Percentiles rank a stretch among this genome's conserved stretches.
These are phyloP conservation scores for Suillus placidus DNA, from an alignment of 768 basidiomycete genomes.

Conservation along the genomic window DNA sequence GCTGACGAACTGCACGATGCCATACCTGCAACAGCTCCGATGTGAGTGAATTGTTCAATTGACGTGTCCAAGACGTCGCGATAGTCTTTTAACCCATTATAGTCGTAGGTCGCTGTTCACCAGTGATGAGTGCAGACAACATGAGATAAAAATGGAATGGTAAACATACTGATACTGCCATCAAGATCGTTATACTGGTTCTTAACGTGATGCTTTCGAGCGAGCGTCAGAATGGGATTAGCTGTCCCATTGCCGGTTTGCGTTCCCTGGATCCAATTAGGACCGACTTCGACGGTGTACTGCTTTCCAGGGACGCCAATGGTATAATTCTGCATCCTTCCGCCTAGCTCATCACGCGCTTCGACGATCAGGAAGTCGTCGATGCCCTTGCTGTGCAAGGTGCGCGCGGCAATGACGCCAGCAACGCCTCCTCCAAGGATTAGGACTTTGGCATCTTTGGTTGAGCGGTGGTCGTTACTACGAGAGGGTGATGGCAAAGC, in stretches of 20 bases:
- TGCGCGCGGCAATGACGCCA: slow-evolving; percentile 66
- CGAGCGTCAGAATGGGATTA: slow-evolving; percentile 64
- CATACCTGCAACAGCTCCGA: slow-evolving; percentile 50
- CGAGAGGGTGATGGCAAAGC: background rate
- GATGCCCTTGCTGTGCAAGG: slow-evolving; percentile 55
- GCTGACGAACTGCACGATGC: background rate
- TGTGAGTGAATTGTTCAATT: slow-evolving; percentile 40
- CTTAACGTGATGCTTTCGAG: slow-evolving; percentile 54
- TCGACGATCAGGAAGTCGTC: slow-evolving; percentile 64
- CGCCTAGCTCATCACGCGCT: slow-evolving; percentile 59
- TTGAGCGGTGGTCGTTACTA: background rate
- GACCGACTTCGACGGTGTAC: slow-evolving; percentile 55
- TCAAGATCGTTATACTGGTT: slow-evolving; percentile 49
- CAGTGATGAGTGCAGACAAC: background rate
- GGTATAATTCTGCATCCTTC: slow-evolving; percentile 52
- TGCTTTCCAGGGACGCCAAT: slow-evolving; percentile 45
- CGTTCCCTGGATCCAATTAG: slow-evolving; percentile 65
- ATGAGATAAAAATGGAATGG: background rate
- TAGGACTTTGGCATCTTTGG: slow-evolving; percentile 42
- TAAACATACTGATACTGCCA: slow-evolving; percentile 46
- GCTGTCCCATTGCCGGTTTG: slow-evolving; percentile 49
- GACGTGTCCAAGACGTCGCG: slow-evolving; percentile 46
- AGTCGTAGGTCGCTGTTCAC: slow-evolving; percentile 55
- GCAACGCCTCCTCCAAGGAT: slow-evolving; percentile 70
- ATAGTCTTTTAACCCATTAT: slow-evolving; percentile 51